Evolutionary conservation across 768 basidiomycete species (phyloP), one percentile per base, ranked within the genome.

Genomic region (Agaricus sinodeliciosus): DNA sequence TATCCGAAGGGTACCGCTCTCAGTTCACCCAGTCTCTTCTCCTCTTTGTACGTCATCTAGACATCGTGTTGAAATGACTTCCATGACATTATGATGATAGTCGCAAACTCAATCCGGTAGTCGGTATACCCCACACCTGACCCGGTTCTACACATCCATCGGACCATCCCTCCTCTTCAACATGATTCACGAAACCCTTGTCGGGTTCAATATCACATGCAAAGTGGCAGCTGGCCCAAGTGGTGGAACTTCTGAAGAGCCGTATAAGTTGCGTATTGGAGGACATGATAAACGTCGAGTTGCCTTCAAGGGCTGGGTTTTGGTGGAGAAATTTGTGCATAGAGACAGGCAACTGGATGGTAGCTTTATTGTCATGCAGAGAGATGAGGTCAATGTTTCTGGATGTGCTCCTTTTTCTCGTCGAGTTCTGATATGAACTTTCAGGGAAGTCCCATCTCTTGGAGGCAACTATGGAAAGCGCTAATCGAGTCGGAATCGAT

Each of bases 1-100:
- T 74, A 22, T 74, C 82, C 3, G 76, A 74, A 3, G 71, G 74
- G 9, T 72, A 74, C 46, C 70, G 72, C 40, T 82, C 87, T 0
- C 87, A 90, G 59, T 94, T 94, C 65, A 89, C 89, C 0, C 87
- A 90, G 59, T 73, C 82, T 0, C 74, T 94, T n/a, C 78, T 89
- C 71, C 76, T 93, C 48, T 93, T 92, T 72, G 90, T 92, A 59
- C 54, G 87, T 75, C n/a, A 35, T 22, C 22, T n/a, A 26, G 13
- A n/a, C 41, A 15, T 28, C 41, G 15, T 25, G 9, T 11, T 41
- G n/a, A 8, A 16, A 2, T 5, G 15, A 25, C 4, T 25, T 25
- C 40, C 9, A 37, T 31, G 18, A 53, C 22, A 49, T 16, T 39
- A 43, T 19, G 13, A 16, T 4, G 28, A 0, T 59, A 94, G 91